Evolutionary conservation across 2,329 filamentous ascomycete species (phyloP).

Genomic region (Pleurostoma richardsiae): DNA sequence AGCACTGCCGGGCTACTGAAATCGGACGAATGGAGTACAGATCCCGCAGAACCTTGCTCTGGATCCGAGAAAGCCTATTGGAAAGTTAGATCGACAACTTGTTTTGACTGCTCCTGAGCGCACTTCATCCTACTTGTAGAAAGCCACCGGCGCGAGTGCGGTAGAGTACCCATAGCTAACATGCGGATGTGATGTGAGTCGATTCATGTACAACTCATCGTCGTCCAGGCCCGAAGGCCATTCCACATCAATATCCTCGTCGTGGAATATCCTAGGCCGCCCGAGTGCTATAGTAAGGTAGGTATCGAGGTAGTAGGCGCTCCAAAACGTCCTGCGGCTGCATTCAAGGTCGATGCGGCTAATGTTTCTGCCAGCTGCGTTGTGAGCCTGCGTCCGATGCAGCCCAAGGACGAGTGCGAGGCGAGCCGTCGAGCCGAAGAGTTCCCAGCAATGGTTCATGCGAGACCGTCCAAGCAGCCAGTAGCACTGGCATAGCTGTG

Average conservation of each 20-base stretch:
- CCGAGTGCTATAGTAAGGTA: constrained; percentile 55
- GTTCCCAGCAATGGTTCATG: constrained; percentile 41
- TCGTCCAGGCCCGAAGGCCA: constrained; percentile 52
- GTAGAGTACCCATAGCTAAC: too few relatives aligned
- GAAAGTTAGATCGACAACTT: constrained; percentile 11
- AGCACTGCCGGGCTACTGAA: constrained; percentile 14
- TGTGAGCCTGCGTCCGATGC: constrained; percentile 21
- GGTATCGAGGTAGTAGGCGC: not conserved
- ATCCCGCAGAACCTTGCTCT: constrained; percentile 24
- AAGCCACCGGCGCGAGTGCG: constrained; percentile 18
- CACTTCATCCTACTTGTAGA: not conserved
- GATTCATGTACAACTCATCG: constrained; percentile 28
- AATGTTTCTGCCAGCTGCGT: constrained; percentile 8
- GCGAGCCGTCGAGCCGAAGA: constrained; percentile 35
- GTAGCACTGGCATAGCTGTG: constrained; percentile 33
- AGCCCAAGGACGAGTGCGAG: constrained; percentile 33
- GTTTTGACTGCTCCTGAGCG: constrained; percentile 14
- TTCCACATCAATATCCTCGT: constrained; percentile 60
- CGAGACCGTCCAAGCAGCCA: constrained; percentile 38
- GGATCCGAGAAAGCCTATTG: constrained; percentile 22
- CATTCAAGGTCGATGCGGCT: constrained; percentile 31
- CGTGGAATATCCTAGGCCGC: constrained; percentile 55
- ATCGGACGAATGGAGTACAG: constrained; percentile 28
- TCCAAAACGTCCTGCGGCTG: constrained; percentile 24
- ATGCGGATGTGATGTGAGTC: constrained; percentile 16